Evolutionary conservation across 75 land plant genomes (phyloP), one percentile per base, ranked within the genome.

Genomic region (Larix kaempferi): DNA sequence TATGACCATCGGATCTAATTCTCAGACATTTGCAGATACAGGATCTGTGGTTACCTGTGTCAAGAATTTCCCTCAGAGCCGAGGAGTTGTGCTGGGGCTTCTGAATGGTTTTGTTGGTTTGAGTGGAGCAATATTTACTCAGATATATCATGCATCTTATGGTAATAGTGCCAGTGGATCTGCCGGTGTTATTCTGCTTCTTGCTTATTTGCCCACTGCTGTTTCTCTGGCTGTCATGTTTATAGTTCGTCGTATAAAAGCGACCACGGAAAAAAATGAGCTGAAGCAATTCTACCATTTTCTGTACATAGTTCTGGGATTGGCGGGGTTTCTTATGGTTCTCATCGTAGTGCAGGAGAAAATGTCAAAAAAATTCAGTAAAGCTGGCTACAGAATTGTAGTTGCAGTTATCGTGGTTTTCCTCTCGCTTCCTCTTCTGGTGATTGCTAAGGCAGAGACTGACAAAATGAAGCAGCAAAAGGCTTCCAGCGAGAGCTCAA

Each of bases 61-160:
- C 41, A 82, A 76, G 59, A 87, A 80, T 54, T 89, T 90, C 75
- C 92, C 87, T 17, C 82, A 84, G 58, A 84, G 86, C 76, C 33
- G 96, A 35, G 91, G 92, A 16, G 66, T 80, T 29, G 81, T 94
- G 79, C 75, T 94, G 4, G 96, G 94, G 11, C 73, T 94, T 15
- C 77, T 94, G 79, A 91, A 91, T 60, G 96, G 96, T 17, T 91
- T 83, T 65, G 78, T 84, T 4, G 94, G 96, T 11, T 82, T 94
- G 2, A 91, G 96, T 63, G 96, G 94, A 15, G 96, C 96, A 56
- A 80, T 94, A 13, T 74, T 91, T 73, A 86, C 90, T 12, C 94
- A 91, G 75, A 59, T 91, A n/a, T 91, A 88, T 63, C 55, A 63
- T 10, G 86, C 84, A 26, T 21, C 88, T 11, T 88, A 90, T 71